A percentile compares a stretch with the other conserved stretches of the same genome.
Evolutionary conservation across 2,329 filamentous ascomycete species (phyloP).

Genomic region (Tympanopsis confertula): DNA sequence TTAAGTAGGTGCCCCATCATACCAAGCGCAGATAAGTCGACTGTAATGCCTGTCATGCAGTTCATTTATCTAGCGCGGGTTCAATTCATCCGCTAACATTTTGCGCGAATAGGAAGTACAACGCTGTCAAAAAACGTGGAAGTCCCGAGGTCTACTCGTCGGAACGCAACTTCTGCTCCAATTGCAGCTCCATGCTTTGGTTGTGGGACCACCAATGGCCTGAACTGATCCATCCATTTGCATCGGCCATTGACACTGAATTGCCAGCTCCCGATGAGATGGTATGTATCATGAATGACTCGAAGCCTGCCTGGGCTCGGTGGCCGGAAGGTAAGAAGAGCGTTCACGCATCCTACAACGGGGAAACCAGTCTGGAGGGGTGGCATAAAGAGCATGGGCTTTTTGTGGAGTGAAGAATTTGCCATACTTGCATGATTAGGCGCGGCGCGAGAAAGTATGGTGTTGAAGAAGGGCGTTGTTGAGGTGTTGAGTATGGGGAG

Average conservation of each 20-base stretch:
- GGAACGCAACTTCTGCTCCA: constrained; percentile 31
- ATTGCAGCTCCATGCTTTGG: constrained; percentile 33
- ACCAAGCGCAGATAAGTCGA: too few relatives aligned
- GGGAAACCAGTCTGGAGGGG: constrained; percentile 25
- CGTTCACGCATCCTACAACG: constrained; percentile 22
- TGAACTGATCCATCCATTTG: constrained; percentile 34
- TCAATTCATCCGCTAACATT: constrained; percentile 2
- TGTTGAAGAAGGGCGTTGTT: too few relatives aligned
- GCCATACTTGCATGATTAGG: too few relatives aligned
- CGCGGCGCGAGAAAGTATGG: too few relatives aligned
- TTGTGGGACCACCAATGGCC: constrained; percentile 32
- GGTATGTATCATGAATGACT: constrained; percentile 28
- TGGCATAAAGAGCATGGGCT: constrained; percentile 29
- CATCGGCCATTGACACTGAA: constrained; percentile 32
- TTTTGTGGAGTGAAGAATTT: constrained; percentile 6
- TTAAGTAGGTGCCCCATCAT: constrained; percentile 23
- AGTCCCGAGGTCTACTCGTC: constrained; percentile 22
- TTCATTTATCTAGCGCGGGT: too few relatives aligned
- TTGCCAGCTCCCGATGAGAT: constrained; percentile 29
- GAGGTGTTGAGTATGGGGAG: too few relatives aligned
- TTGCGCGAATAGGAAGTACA: constrained; percentile 25
- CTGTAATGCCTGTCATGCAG: too few relatives aligned
- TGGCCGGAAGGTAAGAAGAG: constrained; percentile 33
- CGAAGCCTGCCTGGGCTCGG: constrained; percentile 30
- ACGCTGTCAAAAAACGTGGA: constrained; percentile 27